Percentiles rank a stretch among this genome's conserved stretches.
phyloP scores from a whole-genome alignment of 345 rosid species.

The Excoecaria agallocha region DNA sequence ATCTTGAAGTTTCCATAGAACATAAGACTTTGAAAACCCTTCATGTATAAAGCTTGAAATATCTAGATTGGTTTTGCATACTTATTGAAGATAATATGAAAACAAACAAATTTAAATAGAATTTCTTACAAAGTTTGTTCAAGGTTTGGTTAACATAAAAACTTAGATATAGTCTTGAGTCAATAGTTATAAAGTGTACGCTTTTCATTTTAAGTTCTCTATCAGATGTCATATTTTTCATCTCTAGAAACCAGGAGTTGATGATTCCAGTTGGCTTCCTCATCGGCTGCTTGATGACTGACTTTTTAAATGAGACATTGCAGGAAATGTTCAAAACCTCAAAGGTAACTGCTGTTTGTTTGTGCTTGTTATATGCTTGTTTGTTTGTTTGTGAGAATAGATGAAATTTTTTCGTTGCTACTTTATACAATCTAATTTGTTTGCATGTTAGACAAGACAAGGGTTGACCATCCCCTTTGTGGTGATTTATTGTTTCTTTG shows the following conservation, averaged over 20 bases:
- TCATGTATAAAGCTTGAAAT: too few relatives aligned
- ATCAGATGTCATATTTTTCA: constrained; percentile 42
- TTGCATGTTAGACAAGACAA: constrained; percentile 30
- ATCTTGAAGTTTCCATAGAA: too few relatives aligned
- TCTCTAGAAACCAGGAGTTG: constrained; percentile 39
- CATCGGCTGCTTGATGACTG: constrained; percentile 38
- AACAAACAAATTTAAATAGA: too few relatives aligned
- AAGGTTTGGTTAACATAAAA: too few relatives aligned
- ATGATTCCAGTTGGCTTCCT: constrained; percentile 48
- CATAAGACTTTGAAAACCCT: too few relatives aligned
- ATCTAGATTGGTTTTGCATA: too few relatives aligned
- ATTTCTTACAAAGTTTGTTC: too few relatives aligned
- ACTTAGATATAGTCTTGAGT: too few relatives aligned
- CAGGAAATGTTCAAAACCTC: constrained; percentile 19
- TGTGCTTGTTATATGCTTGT: not conserved
- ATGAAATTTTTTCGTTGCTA: not conserved
- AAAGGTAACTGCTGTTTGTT: constrained; percentile 29
- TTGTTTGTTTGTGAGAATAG: not conserved
- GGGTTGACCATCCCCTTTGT: constrained; percentile 23
- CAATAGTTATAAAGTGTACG: too few relatives aligned
- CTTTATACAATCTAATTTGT: not conserved
- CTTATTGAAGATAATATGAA: too few relatives aligned
- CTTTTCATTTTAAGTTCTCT: constrained; percentile 19
- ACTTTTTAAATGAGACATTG: constrained; percentile 39
- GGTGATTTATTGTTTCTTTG: constrained; percentile 35